Evolutionary conservation across 129 eudicot genomes (phyloP).

Genomic region (Lactuca sativa): DNA sequence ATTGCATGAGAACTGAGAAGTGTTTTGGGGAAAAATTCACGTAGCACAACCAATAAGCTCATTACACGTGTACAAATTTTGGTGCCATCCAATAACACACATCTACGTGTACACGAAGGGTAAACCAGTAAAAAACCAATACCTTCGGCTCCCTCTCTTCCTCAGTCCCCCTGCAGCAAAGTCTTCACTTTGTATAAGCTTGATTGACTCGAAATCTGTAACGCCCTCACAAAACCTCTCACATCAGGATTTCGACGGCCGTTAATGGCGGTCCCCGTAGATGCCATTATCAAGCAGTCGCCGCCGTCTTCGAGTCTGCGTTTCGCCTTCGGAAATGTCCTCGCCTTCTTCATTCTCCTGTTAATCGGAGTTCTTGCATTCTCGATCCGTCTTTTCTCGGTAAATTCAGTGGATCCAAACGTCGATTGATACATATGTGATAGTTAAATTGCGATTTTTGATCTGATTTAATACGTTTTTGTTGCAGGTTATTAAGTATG

Average conservation of each 20-base stretch:
- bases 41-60: constrained; percentile 22
- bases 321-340: constrained; percentile 79
- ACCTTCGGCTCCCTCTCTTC: constrained; percentile 4
- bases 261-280: constrained; percentile 77
- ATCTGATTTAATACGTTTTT: not conserved
- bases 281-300: constrained; percentile 36
- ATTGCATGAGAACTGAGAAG: not conserved
- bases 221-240: constrained; percentile 22
- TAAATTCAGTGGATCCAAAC: constrained; percentile 27
- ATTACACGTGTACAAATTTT: constrained; percentile 22
- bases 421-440: not conserved
- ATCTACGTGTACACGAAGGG: constrained; percentile 5
- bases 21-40: constrained; percentile 2
- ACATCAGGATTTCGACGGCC: constrained; percentile 26
- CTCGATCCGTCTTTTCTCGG: constrained; percentile 98
- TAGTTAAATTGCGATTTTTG: not conserved
- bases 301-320: constrained; percentile 51
- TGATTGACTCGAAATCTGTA: constrained; percentile 23
- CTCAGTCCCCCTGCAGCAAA: constrained; percentile 4
- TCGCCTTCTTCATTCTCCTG: constrained; percentile 73
- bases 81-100: constrained; percentile 24
- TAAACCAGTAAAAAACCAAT: constrained; percentile 17
- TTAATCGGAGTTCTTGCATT: constrained; percentile 92
- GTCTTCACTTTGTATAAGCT: constrained; percentile 27
- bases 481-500: constrained; percentile 93